A percentile compares a stretch with the other conserved stretches of the same genome.
phyloP scores from a whole-genome alignment of 169 alveolate genomes.

The Theileria parva region DNA sequence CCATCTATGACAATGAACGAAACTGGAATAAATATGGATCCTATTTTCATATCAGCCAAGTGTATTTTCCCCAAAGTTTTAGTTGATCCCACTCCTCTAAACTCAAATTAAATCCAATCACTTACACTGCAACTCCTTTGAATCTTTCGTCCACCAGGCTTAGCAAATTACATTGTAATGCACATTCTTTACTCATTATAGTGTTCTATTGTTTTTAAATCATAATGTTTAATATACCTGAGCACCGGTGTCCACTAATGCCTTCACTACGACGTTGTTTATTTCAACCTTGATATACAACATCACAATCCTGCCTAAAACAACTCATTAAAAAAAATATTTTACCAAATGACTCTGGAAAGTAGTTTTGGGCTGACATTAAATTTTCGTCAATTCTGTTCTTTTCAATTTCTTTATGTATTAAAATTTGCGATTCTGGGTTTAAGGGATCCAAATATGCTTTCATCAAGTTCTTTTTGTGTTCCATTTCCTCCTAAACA shows the following conservation, averaged over 20 bases:
- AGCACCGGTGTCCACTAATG: slow-evolving; percentile 97
- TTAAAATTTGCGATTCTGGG: slow-evolving; percentile 87
- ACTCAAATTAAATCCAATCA: background rate
- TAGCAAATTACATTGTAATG: slow-evolving; percentile 87
- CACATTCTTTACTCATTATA: slow-evolving; percentile 88
- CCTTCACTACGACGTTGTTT: slow-evolving; percentile 86
- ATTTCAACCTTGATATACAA: slow-evolving; percentile 87
- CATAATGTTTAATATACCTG: slow-evolving; percentile 71
- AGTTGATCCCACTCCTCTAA: slow-evolving; percentile 90
- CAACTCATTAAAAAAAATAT: slow-evolving; percentile 62
- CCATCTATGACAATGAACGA: slow-evolving; percentile 91
- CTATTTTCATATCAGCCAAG: slow-evolving; percentile 90
- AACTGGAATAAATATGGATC: slow-evolving; percentile 82
- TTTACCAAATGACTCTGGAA: slow-evolving; percentile 74
- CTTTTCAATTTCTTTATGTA: slow-evolving; percentile 82
- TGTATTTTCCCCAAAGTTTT: slow-evolving; percentile 93
- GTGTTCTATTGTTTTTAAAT: slow-evolving; percentile 52
- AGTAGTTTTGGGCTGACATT: slow-evolving; percentile 77
- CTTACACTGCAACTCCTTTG: slow-evolving; percentile 87
- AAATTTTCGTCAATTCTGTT: slow-evolving; percentile 85
- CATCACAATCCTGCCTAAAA: slow-evolving; percentile 86
- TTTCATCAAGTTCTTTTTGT: slow-evolving; percentile 27
- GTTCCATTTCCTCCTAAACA: slow-evolving; percentile 52
- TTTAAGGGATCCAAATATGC: slow-evolving; percentile 78
- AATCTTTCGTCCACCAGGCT: slow-evolving; percentile 89